phyloP scores from a whole-genome alignment of 176 grass and related monocot genomes.

The Eleusine coracana region DNA sequence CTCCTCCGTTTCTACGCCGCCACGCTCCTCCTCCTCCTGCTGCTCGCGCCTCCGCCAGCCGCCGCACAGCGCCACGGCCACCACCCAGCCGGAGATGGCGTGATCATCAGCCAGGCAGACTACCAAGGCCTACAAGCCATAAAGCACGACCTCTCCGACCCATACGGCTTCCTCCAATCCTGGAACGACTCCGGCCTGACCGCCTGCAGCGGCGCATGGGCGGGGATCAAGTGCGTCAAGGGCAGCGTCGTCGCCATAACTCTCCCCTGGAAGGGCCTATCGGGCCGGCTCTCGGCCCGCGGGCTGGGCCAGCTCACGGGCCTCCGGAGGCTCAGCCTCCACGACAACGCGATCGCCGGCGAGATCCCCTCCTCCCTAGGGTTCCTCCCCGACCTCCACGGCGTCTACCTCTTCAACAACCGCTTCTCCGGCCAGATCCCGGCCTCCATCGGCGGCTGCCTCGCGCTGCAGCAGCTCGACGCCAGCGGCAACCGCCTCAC shows the following conservation, averaged over 20 bases:
- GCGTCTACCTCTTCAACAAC: conserved; percentile 83
- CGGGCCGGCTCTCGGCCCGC: conserved; percentile 45
- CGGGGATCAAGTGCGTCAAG: conserved; percentile 67
- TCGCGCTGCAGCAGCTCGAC: conserved; percentile 54
- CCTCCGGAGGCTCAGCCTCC: conserved; percentile 66
- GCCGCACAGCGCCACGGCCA: background rate
- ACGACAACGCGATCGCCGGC: conserved; percentile 62
- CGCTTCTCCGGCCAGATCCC: conserved; percentile 64
- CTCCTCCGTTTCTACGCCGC: background rate
- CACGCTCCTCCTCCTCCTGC: background rate
- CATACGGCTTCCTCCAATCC: conserved; percentile 46
- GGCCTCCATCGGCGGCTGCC: conserved; percentile 47
- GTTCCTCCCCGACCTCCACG: conserved; percentile 59
- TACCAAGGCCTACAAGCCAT: conserved; percentile 74
- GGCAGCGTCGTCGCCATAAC: conserved; percentile 69
- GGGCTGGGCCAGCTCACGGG: conserved; percentile 51
- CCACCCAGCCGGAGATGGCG: conserved; percentile 43
- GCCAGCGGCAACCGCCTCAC: conserved; percentile 61
- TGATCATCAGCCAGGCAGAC: conserved; percentile 63
- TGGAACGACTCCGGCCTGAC: conserved; percentile 81
- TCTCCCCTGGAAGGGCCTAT: conserved; percentile 57
- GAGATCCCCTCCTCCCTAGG: conserved; percentile 42
- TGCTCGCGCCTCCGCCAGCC: background rate
- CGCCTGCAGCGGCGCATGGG: conserved; percentile 72
- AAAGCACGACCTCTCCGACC: conserved; percentile 61